phyloP scores from a whole-genome alignment of 805 yeast genomes.

The Suhomyces canberraensis region DNA sequence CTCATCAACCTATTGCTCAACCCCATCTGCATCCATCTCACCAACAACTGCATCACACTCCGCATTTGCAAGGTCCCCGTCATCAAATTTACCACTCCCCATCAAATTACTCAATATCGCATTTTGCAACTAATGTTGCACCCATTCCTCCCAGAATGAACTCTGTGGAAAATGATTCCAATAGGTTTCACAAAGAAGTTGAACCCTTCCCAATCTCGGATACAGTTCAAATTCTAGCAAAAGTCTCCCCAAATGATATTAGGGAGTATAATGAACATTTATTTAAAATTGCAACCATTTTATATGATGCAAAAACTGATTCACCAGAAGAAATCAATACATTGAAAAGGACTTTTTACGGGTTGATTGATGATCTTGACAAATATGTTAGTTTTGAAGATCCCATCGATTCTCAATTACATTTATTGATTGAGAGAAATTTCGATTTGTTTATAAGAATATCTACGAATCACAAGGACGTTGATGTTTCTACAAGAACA shows the following conservation, averaged over 20 bases:
- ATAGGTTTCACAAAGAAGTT: background rate
- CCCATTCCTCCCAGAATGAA: background rate
- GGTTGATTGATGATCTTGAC: constrained; percentile 23
- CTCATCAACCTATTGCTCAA: constrained; percentile 1
- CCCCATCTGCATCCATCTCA: constrained; percentile 2
- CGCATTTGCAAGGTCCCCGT: constrained; percentile 7
- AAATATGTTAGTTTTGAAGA: constrained; percentile 19
- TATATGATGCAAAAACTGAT: constrained; percentile 17
- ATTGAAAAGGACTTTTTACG: constrained; percentile 23
- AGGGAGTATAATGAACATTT: constrained; percentile 39
- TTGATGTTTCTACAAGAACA: constrained; percentile 31
- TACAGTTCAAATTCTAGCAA: constrained; percentile 21
- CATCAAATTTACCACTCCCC: constrained; percentile 5
- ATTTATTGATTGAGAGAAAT: constrained; percentile 34
- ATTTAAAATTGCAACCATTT: constrained; percentile 25
- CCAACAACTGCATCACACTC: constrained; percentile 2
- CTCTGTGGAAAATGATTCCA: background rate
- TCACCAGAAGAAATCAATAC: constrained; percentile 11
- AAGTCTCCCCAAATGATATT: constrained; percentile 27
- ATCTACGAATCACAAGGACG: constrained; percentile 26
- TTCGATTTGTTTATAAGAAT: constrained; percentile 37
- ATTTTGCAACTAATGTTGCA: constrained; percentile 2
- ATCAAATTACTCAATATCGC: background rate
- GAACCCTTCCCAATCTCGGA: constrained; percentile 18
- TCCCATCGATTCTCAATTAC: constrained; percentile 30